Percentiles rank a stretch among this genome's conserved stretches.
These are phyloP conservation scores for Diaporthe sp. DNA, from an alignment of 2,329 filamentous ascomycete genomes.

Conservation along the genomic window DNA sequence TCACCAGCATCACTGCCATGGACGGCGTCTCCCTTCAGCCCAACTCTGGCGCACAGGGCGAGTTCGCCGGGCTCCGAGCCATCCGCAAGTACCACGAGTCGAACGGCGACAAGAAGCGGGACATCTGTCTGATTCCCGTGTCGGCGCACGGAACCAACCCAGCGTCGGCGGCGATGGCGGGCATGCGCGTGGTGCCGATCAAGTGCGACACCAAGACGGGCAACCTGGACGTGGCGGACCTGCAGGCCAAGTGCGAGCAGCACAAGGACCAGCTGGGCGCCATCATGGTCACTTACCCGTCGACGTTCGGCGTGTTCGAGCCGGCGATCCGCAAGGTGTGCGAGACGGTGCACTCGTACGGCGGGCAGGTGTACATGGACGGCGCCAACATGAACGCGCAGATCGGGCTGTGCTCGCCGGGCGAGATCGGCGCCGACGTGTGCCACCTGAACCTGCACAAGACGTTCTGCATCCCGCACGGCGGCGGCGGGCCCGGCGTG, in stretches of 20 bases:
- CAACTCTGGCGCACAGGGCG: conserved; percentile 95
- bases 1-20: conserved; percentile 90
- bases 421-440: conserved; percentile 95
- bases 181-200: conserved; percentile 92
- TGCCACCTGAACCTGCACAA: conserved; percentile 99
- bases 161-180: conserved; percentile 94
- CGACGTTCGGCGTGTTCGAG: conserved; percentile 95
- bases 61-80: conserved; percentile 90
- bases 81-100: conserved; percentile 88
- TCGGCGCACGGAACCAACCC: conserved; percentile 98
- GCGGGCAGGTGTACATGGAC: conserved; percentile 98
- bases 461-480: conserved; percentile 98
- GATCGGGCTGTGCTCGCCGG: conserved; percentile 93
- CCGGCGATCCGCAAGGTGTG: conserved; percentile 89
- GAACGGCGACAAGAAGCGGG: conserved; percentile 77
- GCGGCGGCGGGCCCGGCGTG: conserved; percentile 92
- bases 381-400: conserved; percentile 99
- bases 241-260: conserved; percentile 90
- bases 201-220: conserved; percentile 91
- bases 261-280: conserved; percentile 87
- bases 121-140: conserved; percentile 94
- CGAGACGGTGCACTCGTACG: conserved; percentile 85
- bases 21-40: conserved; percentile 91
- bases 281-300: conserved; percentile 98
- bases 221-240: conserved; percentile 88